Base-by-base conservation (phyloP, 2,329 filamentous ascomycete species). In the Penicillium corylophilum region DNA sequence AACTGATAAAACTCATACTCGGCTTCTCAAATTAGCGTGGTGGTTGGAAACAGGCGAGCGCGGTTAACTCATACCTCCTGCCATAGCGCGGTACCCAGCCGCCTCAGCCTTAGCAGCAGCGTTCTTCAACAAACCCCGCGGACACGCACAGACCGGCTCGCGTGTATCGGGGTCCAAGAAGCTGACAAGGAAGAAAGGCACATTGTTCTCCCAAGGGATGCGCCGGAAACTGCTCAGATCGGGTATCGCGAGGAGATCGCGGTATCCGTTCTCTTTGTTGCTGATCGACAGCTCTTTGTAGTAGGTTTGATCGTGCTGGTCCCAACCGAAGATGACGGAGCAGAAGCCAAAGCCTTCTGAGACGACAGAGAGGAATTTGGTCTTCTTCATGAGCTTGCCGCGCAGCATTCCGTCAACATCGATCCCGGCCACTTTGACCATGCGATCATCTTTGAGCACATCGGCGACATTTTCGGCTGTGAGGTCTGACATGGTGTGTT, bases 1-100 rank as follows among this genome's bases (percentile, higher is more conserved):
- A 95, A 96, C 66, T 94, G 90, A 77, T 87, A 96, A 80, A 96
- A 96, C 65, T 96, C 92, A 76, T 94, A 96, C 71, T 96, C 92
- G 65, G 89, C 91, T 95, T 65, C 13, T 28, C 44, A 35, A 38
- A 24, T 63, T 38, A 62, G 59, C 18, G 13, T 28, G 35, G 35
- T 5, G 16, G 10, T 20, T 3, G 18, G 12, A 20, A 13, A 38
- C 9, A 38, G 15, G 18, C 18, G 33, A 10, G 33, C 35, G 35
- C 35, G 35, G 35, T 38, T 22, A 38, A 20, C 1, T 20, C 35
- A 13, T 38, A 95, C 90, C 90, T 74, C 92, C 92, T 51, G 92
- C 91, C 87, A 96, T 89, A 10, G 91, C 91, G 9, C 84, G 85
- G 67, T 87, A 88, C n/a, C 88, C 89, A 36, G 82, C 77, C 16